Percentiles rank a stretch among this genome's conserved stretches.
Evolutionary conservation across 2,329 filamentous ascomycete genomes (phyloP).

Genomic region (Fusarium odoratissimum): DNA sequence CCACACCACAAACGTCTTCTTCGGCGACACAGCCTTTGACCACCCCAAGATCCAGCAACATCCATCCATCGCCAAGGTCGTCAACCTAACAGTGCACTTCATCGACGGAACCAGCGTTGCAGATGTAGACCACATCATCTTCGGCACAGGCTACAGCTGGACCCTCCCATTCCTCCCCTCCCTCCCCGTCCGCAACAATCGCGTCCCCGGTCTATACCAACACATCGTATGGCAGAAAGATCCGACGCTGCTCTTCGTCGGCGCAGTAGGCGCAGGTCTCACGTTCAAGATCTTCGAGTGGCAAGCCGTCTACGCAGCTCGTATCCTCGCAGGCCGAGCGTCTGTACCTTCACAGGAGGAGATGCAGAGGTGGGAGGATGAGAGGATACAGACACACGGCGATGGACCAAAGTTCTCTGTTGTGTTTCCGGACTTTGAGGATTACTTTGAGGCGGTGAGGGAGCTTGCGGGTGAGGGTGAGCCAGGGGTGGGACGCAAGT

Average conservation of each 20-base stretch:
- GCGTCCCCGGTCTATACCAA: conserved; percentile 66
- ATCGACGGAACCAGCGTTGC: conserved; percentile 63
- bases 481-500: conserved; percentile 56
- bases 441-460: conserved; percentile 71
- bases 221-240: conserved; percentile 68
- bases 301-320: conserved; percentile 72
- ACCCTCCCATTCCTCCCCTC: conserved; percentile 69
- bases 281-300: conserved; percentile 78
- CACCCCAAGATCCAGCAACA: conserved; percentile 63
- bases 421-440: conserved; percentile 71
- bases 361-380: conserved; percentile 67
- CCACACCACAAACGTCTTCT: conserved; percentile 63
- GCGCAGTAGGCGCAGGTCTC: conserved; percentile 66
- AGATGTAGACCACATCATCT: conserved; percentile 71
- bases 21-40: conserved; percentile 69
- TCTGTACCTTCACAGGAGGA: conserved; percentile 60
- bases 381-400: conserved; percentile 64
- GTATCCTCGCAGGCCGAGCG: conserved; percentile 66
- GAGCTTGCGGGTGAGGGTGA: conserved; percentile 59
- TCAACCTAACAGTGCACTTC: conserved; percentile 63
- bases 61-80: conserved; percentile 61
- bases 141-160: conserved; percentile 75
- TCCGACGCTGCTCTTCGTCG: conserved; percentile 67
- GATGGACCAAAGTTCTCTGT: conserved; percentile 68
- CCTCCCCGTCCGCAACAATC: conserved; percentile 64